Evolutionary conservation across 768 basidiomycete species (phyloP).

Genomic region (Podaxis sp.): DNA sequence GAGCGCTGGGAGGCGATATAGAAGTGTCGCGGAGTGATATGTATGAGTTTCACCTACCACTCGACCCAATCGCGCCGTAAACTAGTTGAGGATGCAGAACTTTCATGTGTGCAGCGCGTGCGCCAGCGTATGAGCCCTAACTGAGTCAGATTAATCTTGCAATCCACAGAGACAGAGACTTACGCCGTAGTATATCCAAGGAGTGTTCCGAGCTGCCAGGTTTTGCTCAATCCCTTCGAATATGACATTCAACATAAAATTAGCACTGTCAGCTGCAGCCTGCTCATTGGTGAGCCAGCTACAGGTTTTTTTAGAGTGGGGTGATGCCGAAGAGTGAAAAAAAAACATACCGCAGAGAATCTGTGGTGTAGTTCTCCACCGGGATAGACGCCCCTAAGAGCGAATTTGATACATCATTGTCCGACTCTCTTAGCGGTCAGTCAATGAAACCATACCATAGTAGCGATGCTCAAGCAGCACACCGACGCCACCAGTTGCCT

Average conservation of each 20-base stretch:
- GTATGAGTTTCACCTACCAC: not conserved
- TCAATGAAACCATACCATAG: conserved; percentile 53
- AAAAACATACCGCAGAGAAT: not conserved
- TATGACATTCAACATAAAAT: not conserved
- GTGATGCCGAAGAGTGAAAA: not conserved
- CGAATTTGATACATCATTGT: not conserved
- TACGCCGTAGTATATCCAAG: not conserved
- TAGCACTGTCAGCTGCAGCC: not conserved
- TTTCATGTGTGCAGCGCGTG: conserved; percentile 88
- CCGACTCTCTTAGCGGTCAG: not conserved
- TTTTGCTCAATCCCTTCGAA: not conserved
- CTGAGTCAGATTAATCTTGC: not conserved
- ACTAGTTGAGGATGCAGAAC: conserved; percentile 83
- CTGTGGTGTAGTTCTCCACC: not conserved
- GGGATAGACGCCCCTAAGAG: not conserved
- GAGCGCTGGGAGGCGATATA: conserved; percentile 67
- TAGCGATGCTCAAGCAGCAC: conserved; percentile 90
- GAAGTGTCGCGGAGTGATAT: not conserved
- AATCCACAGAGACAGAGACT: not conserved
- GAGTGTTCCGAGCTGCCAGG: not conserved
- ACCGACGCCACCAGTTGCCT: conserved; percentile 82
- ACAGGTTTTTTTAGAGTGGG: not conserved
- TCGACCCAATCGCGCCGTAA: conserved; percentile 29
- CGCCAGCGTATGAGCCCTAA: conserved; percentile 88
- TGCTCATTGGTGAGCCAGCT: not conserved